These are phyloP conservation scores for Monilinia fructigena DNA, from an alignment of 2,329 filamentous ascomycete genomes.

Conservation along the genomic window DNA sequence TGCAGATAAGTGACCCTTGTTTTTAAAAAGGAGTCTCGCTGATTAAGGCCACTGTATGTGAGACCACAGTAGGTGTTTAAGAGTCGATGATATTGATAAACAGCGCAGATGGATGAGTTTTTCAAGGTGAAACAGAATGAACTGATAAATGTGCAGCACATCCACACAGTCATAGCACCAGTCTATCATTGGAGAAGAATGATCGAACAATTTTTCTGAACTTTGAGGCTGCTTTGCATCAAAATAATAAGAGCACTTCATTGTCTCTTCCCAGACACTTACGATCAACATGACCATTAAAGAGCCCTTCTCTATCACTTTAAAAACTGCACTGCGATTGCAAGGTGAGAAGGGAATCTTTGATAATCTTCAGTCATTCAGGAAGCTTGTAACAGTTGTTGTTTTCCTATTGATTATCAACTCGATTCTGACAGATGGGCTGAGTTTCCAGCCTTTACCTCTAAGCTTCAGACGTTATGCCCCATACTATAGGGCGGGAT, in stretches of 20 bases:
- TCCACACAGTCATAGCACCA: too few relatives aligned
- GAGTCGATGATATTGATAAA: too few relatives aligned
- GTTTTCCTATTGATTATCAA: not conserved
- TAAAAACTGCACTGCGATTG: not conserved
- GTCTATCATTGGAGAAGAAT: too few relatives aligned
- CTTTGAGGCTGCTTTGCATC: not conserved
- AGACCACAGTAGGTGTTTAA: too few relatives aligned
- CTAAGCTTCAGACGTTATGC: not conserved
- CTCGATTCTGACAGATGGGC: not conserved
- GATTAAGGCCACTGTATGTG: too few relatives aligned
- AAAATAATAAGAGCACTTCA: not conserved
- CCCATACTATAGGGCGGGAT: not conserved
- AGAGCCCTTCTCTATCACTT: not conserved
- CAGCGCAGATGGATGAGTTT: too few relatives aligned
- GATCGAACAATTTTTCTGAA: too few relatives aligned
- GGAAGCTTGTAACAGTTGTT: not conserved
- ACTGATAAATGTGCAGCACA: too few relatives aligned
- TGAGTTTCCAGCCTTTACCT: not conserved
- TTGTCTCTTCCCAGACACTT: not conserved
- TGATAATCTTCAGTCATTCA: not conserved
- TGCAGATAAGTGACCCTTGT: too few relatives aligned
- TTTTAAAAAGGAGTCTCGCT: too few relatives aligned
- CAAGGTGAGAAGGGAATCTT: not conserved
- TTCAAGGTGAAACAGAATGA: too few relatives aligned
- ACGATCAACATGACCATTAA: not conserved